A percentile compares a stretch with the other conserved stretches of the same genome.
phyloP scores from a whole-genome alignment of 2,329 filamentous ascomycete species.

The Pseudogymnoascus sp. region DNA sequence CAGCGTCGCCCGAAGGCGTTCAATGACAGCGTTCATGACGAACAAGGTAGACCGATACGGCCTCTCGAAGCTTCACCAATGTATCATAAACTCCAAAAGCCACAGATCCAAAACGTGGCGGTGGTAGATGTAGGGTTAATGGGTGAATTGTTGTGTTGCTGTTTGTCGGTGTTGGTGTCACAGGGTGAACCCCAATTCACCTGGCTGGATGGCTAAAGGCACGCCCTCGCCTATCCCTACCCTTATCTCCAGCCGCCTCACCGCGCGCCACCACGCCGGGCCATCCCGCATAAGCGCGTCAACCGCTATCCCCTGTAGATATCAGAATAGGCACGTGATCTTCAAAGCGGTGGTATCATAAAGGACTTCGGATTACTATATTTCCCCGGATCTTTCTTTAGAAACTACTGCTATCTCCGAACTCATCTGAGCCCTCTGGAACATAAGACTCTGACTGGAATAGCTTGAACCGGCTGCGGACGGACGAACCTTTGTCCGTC shows the following conservation, averaged over 20 bases:
- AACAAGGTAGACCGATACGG: background rate
- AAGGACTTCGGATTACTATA: background rate
- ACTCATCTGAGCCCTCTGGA: background rate
- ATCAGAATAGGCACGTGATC: background rate
- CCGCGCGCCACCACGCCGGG: background rate
- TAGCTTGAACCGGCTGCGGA: too few relatives aligned
- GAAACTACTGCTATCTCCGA: background rate
- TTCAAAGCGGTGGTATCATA: background rate
- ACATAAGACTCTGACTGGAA: too few relatives aligned
- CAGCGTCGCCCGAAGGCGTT: conserved; percentile 35
- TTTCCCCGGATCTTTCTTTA: background rate
- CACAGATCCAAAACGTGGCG: background rate
- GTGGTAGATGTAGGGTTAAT: background rate
- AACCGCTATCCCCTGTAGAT: background rate
- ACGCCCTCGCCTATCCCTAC: background rate
- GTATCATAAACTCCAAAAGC: background rate
- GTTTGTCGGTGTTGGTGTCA: background rate
- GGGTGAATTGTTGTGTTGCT: background rate
- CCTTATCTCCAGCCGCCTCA: background rate
- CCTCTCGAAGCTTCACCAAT: background rate
- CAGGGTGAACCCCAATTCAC: background rate
- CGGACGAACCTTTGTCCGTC: too few relatives aligned
- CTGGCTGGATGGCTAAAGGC: background rate
- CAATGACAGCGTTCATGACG: conserved; percentile 26
- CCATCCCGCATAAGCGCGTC: background rate